Conservation (phyloP, 805 yeast genomes). For the Ogataea methanolica region DNA sequence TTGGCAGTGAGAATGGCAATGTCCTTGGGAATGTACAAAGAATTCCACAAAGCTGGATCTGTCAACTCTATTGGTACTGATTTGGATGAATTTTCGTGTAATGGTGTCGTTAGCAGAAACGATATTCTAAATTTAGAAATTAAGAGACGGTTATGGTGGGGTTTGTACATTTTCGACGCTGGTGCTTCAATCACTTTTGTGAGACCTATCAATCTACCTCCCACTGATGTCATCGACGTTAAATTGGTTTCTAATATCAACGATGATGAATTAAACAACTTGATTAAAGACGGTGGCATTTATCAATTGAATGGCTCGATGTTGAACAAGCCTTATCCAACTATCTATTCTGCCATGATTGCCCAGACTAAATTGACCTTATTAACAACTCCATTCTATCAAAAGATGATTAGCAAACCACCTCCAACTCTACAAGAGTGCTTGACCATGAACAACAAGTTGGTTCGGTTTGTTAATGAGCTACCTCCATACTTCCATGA, state of each 20-base stretch:
- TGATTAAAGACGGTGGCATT: conserved; percentile 21
- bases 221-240: conserved; percentile 42
- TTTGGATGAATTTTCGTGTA: neutral
- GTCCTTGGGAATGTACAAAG: conserved; percentile 58
- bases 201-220: conserved; percentile 54
- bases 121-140: conserved; percentile 45
- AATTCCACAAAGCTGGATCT: conserved; percentile 33
- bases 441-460: conserved; percentile 39
- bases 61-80: neutral
- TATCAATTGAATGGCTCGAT: conserved; percentile 12
- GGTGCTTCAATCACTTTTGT: conserved; percentile 64
- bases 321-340: conserved; percentile 37
- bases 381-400: conserved; percentile 44
- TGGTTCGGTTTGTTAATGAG: conserved; percentile 35
- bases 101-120: conserved; percentile 24
- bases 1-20: conserved; percentile 63
- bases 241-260: conserved; percentile 46
- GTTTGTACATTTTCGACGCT: conserved; percentile 56
- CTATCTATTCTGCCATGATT: conserved; percentile 55
- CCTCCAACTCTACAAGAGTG: conserved; percentile 47
- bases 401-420: conserved; percentile 42
- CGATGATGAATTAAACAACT: conserved; percentile 34
- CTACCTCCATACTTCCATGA: conserved; percentile 47
- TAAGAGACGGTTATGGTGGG: conserved; percentile 67
- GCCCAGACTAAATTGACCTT: conserved; percentile 48